These are phyloP conservation scores for Nicotiana otophora DNA, from an alignment of 257 asterid genomes.

Conservation along the genomic window DNA sequence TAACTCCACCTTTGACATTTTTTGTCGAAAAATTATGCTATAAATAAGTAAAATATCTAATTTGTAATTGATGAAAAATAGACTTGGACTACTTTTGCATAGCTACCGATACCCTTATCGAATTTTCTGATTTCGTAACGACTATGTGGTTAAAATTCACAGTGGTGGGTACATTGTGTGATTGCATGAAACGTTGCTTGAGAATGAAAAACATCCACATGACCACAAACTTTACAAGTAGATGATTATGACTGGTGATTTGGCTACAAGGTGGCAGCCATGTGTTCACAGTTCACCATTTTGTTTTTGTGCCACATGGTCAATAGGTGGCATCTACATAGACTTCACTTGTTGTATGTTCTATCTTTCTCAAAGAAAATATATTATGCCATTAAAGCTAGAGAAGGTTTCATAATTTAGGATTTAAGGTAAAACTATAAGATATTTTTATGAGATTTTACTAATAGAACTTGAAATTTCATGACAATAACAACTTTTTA, in stretches of 20 bases:
- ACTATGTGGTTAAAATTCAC: neutral
- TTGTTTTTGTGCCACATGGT: neutral
- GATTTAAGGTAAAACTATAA: too few relatives aligned
- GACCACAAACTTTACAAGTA: neutral
- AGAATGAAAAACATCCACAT: neutral
- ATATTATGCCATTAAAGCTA: too few relatives aligned
- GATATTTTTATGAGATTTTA: too few relatives aligned
- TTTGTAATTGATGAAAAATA: too few relatives aligned
- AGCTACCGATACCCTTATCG: accelerated
- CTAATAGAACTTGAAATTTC: too few relatives aligned
- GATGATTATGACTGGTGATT: neutral
- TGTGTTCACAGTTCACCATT: neutral
- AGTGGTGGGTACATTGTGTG: neutral
- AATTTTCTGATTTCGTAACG: accelerated
- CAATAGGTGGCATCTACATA: neutral
- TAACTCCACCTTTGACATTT: too few relatives aligned
- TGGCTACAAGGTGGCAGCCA: neutral
- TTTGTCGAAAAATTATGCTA: too few relatives aligned
- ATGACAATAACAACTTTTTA: too few relatives aligned
- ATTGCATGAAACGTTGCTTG: neutral
- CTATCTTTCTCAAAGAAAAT: too few relatives aligned
- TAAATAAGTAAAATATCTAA: too few relatives aligned
- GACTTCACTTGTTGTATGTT: neutral
- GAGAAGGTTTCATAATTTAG: accelerated
- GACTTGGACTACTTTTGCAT: too few relatives aligned